Evolutionary conservation across 2,329 filamentous ascomycete genomes (phyloP).

Genomic region (Grosmannia huntii): DNA sequence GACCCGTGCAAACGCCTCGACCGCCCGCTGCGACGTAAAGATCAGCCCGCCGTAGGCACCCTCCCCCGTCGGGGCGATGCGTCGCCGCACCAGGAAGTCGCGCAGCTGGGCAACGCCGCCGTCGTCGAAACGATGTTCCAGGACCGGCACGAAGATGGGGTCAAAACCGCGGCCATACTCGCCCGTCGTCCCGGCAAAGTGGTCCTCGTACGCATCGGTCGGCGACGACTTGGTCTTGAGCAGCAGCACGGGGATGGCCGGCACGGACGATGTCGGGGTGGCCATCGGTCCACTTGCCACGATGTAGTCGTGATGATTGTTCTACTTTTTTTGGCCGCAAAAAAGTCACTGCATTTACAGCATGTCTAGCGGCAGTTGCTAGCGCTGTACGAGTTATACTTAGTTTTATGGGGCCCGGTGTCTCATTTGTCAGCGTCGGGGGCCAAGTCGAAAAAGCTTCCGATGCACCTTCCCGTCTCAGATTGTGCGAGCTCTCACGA

Average conservation of each 20-base stretch:
- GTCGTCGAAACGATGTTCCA: constrained; percentile 56
- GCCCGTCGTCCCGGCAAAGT: constrained; percentile 36
- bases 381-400: not conserved
- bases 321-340: not conserved
- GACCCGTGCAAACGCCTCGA: constrained; percentile 60
- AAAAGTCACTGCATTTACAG: not conserved
- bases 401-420: constrained; percentile 1
- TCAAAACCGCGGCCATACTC: constrained; percentile 28
- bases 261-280: not conserved
- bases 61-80: constrained; percentile 23
- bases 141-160: constrained; percentile 62
- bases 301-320: not conserved
- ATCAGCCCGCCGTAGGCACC: constrained; percentile 60
- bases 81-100: constrained; percentile 30
- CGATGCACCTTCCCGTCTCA: not conserved
- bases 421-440: not conserved
- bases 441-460: constrained; percentile 19
- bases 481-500: not conserved
- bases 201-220: constrained; percentile 58
- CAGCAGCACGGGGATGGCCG: constrained; percentile 46
- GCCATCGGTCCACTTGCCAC: not conserved
- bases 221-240: constrained; percentile 68
- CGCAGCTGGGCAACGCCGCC: constrained; percentile 42
- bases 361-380: not conserved
- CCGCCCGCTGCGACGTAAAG: constrained; percentile 73